phyloP scores from a whole-genome alignment of 768 basidiomycete genomes.

The Paxillus involutus region DNA sequence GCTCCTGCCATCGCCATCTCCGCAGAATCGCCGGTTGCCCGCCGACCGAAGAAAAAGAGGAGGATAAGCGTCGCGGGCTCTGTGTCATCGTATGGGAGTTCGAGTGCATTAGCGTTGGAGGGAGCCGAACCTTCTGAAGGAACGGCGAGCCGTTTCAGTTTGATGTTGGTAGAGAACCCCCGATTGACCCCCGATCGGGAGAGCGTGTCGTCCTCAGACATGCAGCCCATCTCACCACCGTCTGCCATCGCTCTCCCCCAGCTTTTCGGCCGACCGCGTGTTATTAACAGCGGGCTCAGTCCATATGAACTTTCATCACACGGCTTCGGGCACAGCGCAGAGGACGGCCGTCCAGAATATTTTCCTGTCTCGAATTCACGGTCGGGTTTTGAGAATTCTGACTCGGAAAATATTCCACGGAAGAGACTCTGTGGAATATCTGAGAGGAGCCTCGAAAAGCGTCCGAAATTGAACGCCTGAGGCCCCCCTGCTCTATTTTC shows the following conservation, averaged over 20 bases:
- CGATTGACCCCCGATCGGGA: conserved; percentile 33
- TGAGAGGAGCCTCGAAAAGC: conserved; percentile 25
- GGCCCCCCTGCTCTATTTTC: neutral
- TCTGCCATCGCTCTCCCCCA: conserved; percentile 28
- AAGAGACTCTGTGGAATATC: conserved; percentile 22
- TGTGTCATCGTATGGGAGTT: conserved; percentile 34
- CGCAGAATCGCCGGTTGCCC: conserved; percentile 26
- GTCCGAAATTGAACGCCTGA: conserved; percentile 28
- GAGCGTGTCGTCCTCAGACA: conserved; percentile 32
- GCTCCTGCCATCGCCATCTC: conserved; percentile 30
- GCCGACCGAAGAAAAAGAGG: conserved; percentile 35
- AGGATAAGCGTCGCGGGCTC: conserved; percentile 36
- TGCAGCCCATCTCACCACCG: conserved; percentile 32
- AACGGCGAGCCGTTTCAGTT: conserved; percentile 12
- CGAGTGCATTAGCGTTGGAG: conserved; percentile 15
- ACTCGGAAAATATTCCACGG: conserved; percentile 22
- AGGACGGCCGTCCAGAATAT: conserved; percentile 31
- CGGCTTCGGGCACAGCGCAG: conserved; percentile 11
- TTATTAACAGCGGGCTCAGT: conserved; percentile 23
- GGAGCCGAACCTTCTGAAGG: conserved; percentile 27
- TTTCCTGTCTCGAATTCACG: conserved; percentile 36
- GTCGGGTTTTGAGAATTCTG: conserved; percentile 32
- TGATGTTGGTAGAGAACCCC: conserved; percentile 27
- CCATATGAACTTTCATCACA: conserved; percentile 28
- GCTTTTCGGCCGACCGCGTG: conserved; percentile 22